A percentile compares a stretch with the other conserved stretches of the same genome.
phyloP scores from a whole-genome alignment of 139 green algal genomes.

The Raphidocelis subcapitata region DNA sequence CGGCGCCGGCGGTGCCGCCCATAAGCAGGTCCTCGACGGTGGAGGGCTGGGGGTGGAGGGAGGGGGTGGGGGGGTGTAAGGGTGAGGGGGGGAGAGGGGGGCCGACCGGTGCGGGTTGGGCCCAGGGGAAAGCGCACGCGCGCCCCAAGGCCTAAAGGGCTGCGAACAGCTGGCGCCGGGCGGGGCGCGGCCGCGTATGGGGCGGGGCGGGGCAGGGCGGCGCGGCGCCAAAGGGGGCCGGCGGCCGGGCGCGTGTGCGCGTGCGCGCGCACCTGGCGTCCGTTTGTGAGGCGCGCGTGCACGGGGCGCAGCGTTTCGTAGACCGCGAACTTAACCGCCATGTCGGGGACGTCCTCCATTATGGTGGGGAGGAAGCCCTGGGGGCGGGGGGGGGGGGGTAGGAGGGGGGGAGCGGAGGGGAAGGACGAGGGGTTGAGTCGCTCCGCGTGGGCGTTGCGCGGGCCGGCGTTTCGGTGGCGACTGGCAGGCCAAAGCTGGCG shows the following conservation, averaged over 20 bases:
- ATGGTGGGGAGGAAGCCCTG: constrained; percentile 86
- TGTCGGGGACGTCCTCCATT: constrained; percentile 91
- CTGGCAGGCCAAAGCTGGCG: no score
- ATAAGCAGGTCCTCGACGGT: constrained; percentile 79
- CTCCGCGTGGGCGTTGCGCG: no score
- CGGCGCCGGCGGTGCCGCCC: constrained; percentile 69
- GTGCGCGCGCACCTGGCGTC: no score
- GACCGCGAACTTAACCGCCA: constrained; percentile 90
- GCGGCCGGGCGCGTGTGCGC: no score
- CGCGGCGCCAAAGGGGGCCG: no score
- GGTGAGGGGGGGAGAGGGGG: no score
- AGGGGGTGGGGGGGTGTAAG: background rate
- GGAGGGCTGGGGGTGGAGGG: constrained; percentile 17
- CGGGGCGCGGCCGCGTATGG: no score
- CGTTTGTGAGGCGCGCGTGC: constrained; percentile 38
- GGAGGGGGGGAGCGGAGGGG: background rate
- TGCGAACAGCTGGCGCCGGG: no score
- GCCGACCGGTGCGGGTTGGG: no score
- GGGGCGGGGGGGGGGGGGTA: background rate
- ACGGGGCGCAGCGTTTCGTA: constrained; percentile 80
- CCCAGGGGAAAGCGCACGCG: no score
- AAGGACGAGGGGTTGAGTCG: background rate
- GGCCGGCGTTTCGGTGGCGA: background rate
- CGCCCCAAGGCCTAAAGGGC: no score
- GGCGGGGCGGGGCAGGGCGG: no score